Base-by-base conservation (phyloP, 768 basidiomycete species). In the Lactarius evosmus region DNA sequence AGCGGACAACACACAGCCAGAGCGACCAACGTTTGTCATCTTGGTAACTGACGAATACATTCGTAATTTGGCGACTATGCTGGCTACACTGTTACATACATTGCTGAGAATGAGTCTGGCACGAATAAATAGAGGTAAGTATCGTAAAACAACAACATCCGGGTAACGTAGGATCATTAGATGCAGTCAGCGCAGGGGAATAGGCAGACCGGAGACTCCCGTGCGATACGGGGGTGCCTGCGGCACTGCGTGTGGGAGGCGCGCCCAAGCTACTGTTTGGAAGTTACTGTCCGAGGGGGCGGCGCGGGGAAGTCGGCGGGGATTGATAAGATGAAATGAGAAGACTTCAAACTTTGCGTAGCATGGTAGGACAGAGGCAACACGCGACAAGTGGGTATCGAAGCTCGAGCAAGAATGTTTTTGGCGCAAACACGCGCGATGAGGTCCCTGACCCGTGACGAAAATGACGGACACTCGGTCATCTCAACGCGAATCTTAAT, bases 71-170 rank as follows among this genome's bases (percentile, higher is more conserved):
- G 63, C 40, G 54, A 53, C 54, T 49, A 61, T 58, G 51, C 65
- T 46, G 40, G 52, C 58, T 67, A 66, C 66, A 56, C 55, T 49
- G 30, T 34, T 61, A 56, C 64, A 56, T 51, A 56, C 54, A 65
- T 53, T 36, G 49, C 4, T 41, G 27, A 29, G 25, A 46, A 49
- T 34, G 19, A 17, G 58, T 32, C 41, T 55, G 54, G 25, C 36
- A 30, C 29, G 32, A 34, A 58, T 61, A 65, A 32, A 65, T 65
- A 65, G 19, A n/a, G 19, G 59, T 61, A 61, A 65, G 64, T 65
- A 65, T 29, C 55, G 54, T 63, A 63, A 63, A 12, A 19, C 11
- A 29, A 32, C 34, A 56, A 4, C 30, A 53, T 22, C 51, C 53
- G 19, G 44, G 34, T 56, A 65, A 33, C 54, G 64, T 65, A 57